phyloP scores from a whole-genome alignment of 805 yeast genomes.

The Wickerhamomyces chambardii region DNA sequence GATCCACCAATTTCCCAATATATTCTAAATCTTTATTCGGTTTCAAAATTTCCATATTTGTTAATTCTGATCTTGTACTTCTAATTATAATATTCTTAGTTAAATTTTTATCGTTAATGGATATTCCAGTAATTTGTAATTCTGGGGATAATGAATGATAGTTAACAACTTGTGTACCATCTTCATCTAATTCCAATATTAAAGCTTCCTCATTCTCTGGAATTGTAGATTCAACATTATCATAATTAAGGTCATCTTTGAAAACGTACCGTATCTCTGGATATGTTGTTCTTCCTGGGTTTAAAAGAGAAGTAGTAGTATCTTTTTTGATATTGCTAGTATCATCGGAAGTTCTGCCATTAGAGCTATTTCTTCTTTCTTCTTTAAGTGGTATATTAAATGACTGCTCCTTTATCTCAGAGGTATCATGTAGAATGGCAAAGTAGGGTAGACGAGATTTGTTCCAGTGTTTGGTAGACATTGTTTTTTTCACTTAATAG shows the following conservation, averaged over 20 bases:
- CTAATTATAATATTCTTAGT: conserved; percentile 16
- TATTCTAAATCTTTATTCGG: conserved; percentile 7
- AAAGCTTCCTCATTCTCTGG: conserved; percentile 13
- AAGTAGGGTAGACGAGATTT: conserved; percentile 15
- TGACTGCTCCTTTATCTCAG: not conserved
- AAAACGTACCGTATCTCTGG: conserved; percentile 19
- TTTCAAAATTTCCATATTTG: conserved; percentile 1
- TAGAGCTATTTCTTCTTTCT: not conserved
- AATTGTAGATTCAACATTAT: conserved; percentile 3
- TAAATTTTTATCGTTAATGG: conserved; percentile 13
- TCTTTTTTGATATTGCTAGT: not conserved
- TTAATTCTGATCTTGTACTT: conserved; percentile 10
- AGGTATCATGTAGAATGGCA: conserved; percentile 10
- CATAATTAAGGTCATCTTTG: conserved; percentile 15
- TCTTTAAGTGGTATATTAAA: not conserved
- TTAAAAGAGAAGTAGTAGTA: not conserved
- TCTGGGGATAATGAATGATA: conserved; percentile 10
- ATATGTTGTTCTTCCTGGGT: conserved; percentile 5
- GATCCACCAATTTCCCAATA: conserved; percentile 9
- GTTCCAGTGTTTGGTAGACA: conserved; percentile 12
- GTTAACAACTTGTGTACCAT: conserved; percentile 7
- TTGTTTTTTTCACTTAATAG: too few relatives aligned
- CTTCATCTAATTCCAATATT: conserved; percentile 9
- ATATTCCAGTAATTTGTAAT: conserved; percentile 9
- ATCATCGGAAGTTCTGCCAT: not conserved